Evolutionary conservation across 1,139 yeast species (phyloP).

Genomic region (Yamadazyma aaseri): DNA sequence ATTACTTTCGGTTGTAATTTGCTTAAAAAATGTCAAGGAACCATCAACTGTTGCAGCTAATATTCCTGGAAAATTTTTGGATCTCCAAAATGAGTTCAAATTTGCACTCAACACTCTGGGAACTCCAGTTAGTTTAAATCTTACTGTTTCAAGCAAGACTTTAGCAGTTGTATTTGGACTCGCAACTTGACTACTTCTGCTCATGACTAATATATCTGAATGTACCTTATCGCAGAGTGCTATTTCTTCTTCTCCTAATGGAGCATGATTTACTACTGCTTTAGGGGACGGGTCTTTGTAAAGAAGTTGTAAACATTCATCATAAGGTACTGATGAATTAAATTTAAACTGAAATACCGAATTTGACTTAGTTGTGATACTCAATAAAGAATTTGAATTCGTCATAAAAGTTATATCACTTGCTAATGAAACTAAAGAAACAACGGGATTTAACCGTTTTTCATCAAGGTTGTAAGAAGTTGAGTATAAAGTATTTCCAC

Average conservation of each 20-base stretch:
- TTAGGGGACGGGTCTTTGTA: constrained; percentile 39
- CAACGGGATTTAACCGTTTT: constrained; percentile 35
- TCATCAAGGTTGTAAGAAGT: constrained; percentile 40
- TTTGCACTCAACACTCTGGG: constrained; percentile 39
- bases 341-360: constrained; percentile 33
- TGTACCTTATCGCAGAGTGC: constrained; percentile 46
- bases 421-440: constrained; percentile 26
- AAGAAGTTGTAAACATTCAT: constrained; percentile 14
- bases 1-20: constrained; percentile 9
- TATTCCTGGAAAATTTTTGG: constrained; percentile 14
- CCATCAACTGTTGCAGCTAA: constrained; percentile 52
- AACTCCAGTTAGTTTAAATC: constrained; percentile 33
- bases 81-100: constrained; percentile 36
- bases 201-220: constrained; percentile 34
- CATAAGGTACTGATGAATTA: constrained; percentile 5
- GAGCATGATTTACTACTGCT: constrained; percentile 38
- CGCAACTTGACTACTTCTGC: constrained; percentile 11
- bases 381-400: constrained; percentile 21
- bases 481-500: constrained; percentile 31
- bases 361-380: constrained; percentile 41
- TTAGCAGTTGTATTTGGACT: constrained; percentile 2
- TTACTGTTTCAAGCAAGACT: constrained; percentile 7
- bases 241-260: constrained; percentile 25
- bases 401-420: constrained; percentile 39
- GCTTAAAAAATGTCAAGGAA: constrained; percentile 34